Evolutionary conservation across 768 basidiomycete genomes (phyloP).

Genomic region (Amanita jacksonii): DNA sequence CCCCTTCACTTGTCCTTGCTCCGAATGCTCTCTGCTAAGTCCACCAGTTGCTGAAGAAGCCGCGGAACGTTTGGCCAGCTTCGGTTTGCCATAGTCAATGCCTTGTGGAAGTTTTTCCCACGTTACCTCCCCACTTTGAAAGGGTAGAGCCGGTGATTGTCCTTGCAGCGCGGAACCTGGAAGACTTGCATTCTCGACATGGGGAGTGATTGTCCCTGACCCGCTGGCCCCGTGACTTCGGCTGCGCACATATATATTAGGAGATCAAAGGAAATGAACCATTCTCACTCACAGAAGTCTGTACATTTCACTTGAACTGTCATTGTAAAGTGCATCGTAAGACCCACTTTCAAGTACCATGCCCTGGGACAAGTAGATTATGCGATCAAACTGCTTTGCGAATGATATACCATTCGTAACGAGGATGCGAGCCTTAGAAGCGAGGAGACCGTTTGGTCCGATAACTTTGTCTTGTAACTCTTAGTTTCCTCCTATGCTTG

Average conservation of each 20-base stretch:
- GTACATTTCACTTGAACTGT: conserved; percentile 55
- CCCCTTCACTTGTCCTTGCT: conserved; percentile 72
- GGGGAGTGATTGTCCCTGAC: conserved; percentile 47
- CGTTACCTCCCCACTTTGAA: conserved; percentile 19
- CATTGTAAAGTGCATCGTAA: conserved; percentile 48
- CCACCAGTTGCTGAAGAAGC: conserved; percentile 33
- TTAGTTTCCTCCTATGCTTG: not conserved
- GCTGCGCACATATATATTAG: conserved; percentile 8
- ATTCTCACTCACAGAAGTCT: conserved; percentile 60
- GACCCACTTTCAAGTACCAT: conserved; percentile 72
- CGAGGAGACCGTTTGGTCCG: conserved; percentile 74
- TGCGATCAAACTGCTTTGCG: conserved; percentile 63
- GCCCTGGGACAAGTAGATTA: conserved; percentile 70
- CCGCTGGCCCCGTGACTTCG: conserved; percentile 34
- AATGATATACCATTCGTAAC: conserved; percentile 89
- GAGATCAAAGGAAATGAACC: not conserved
- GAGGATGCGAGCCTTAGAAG: conserved; percentile 74
- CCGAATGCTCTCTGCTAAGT: conserved; percentile 58
- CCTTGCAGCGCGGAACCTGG: conserved; percentile 8
- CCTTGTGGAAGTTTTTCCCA: conserved; percentile 50
- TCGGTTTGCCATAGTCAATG: conserved; percentile 50
- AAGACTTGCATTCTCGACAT: conserved; percentile 30
- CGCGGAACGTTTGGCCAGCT: conserved; percentile 31
- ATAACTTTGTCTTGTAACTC: conserved; percentile 61
- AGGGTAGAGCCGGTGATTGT: not conserved